These are phyloP conservation scores for Triglochin maritima DNA, from an alignment of 106 monocot species.

Conservation along the genomic window DNA sequence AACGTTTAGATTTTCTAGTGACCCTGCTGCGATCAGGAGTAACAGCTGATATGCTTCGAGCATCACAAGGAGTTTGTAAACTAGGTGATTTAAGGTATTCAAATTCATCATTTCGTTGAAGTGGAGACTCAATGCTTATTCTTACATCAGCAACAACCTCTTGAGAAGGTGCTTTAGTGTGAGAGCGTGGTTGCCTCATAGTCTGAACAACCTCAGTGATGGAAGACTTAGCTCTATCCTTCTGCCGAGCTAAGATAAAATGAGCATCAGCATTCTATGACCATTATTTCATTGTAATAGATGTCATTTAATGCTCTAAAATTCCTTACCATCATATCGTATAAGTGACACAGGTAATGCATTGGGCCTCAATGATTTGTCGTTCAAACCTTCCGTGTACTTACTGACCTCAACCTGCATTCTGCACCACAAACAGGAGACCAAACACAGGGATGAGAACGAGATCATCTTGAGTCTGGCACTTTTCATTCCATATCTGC, in stretches of 20 bases:
- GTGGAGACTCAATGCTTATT: constrained; percentile 2
- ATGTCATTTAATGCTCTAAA: neutral
- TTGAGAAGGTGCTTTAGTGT: neutral
- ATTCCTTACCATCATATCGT: constrained; percentile 68
- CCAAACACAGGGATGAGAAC: neutral
- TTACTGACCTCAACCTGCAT: constrained; percentile 99
- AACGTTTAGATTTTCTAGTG: constrained; percentile 12
- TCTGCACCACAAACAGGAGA: constrained; percentile 20
- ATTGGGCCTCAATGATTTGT: constrained; percentile 78
- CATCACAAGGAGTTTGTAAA: constrained; percentile 36
- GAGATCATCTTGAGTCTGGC: no score
- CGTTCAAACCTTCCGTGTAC: constrained; percentile 75
- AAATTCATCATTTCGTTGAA: constrained; percentile 18
- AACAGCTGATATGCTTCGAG: constrained; percentile 31
- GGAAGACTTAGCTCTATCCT: constrained; percentile 25
- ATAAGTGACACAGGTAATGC: constrained; percentile 83
- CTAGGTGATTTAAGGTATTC: constrained; percentile 37
- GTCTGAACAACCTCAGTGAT: constrained; percentile 25
- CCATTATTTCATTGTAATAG: no score
- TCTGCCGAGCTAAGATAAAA: constrained; percentile 22
- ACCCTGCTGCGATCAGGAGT: constrained; percentile 12
- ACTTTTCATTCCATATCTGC: no score
- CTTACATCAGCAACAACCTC: neutral
- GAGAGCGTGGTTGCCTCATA: constrained; percentile 7
- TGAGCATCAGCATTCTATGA: neutral